A percentile compares a stretch with the other conserved stretches of the same genome.
Evolutionary conservation across 2,329 filamentous ascomycete species (phyloP).

Genomic region (Aspergillus viridinutans): DNA sequence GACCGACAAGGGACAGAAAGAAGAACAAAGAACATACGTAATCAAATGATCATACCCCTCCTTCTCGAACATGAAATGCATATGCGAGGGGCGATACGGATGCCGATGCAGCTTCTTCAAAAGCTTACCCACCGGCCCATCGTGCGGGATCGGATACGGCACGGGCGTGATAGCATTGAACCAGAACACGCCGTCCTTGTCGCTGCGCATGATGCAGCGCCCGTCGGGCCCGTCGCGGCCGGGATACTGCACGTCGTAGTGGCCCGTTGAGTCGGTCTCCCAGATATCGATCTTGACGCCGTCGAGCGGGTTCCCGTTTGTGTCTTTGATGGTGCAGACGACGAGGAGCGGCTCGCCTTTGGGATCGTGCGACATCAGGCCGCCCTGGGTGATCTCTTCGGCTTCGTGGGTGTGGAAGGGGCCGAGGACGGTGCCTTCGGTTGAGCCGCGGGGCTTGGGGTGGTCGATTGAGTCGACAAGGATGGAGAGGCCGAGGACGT

Average conservation of each 20-base stretch:
- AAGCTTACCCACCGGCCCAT: constrained; percentile 76
- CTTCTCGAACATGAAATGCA: constrained; percentile 89
- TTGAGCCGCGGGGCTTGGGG: constrained; percentile 66
- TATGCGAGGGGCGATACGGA: constrained; percentile 70
- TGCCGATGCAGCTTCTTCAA: constrained; percentile 65
- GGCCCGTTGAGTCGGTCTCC: constrained; percentile 77
- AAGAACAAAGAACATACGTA: constrained; percentile 59
- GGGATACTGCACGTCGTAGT: constrained; percentile 76
- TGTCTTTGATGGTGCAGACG: constrained; percentile 68
- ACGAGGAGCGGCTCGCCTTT: constrained; percentile 67
- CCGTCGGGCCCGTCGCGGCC: constrained; percentile 64
- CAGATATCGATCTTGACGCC: constrained; percentile 75
- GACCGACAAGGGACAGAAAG: neutral
- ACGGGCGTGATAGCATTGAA: constrained; percentile 83
- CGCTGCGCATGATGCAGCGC: constrained; percentile 65
- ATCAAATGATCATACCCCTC: constrained; percentile 73
- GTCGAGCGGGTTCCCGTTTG: constrained; percentile 56
- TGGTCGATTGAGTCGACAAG: constrained; percentile 81
- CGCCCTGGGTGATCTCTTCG: constrained; percentile 51
- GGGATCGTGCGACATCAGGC: constrained; percentile 63
- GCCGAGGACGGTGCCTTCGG: constrained; percentile 75
- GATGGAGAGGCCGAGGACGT: constrained; percentile 73
- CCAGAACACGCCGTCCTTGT: constrained; percentile 72
- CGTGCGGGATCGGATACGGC: constrained; percentile 77
- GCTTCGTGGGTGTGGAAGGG: constrained; percentile 83